These are phyloP conservation scores for Populus hybrid DNA, from an alignment of 441 rosid species.

Conservation along the genomic window DNA sequence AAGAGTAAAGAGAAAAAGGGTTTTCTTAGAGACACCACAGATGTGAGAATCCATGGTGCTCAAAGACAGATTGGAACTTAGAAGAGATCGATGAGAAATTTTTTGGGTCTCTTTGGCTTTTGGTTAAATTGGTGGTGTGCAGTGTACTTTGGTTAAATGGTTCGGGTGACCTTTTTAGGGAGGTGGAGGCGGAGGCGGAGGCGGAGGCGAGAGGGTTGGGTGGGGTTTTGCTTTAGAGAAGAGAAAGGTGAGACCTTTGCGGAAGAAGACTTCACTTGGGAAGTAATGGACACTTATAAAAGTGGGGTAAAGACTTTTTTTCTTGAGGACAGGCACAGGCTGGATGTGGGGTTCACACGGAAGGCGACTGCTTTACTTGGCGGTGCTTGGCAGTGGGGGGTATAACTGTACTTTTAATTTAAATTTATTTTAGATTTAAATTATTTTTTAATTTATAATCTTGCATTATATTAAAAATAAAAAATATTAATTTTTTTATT, in stretches of 20 bases:
- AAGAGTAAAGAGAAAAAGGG: conserved; percentile 10
- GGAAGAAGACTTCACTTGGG: neutral
- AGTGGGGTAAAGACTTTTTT: neutral
- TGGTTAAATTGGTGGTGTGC: neutral
- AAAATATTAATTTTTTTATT: no score
- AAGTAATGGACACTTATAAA: conserved; percentile 4
- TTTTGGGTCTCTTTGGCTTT: neutral
- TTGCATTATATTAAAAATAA: no score
- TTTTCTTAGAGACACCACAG: conserved; percentile 40
- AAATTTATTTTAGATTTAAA: no score
- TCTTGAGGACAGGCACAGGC: conserved; percentile 52
- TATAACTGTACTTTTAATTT: no score
- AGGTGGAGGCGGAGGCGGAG: no score
- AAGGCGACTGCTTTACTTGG: neutral
- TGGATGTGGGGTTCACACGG: conserved; percentile 53
- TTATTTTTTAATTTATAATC: no score
- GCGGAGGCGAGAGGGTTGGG: neutral
- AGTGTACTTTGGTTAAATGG: neutral
- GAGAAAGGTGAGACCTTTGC: conserved; percentile 8
- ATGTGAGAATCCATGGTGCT: conserved; percentile 55
- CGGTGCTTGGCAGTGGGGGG: no score
- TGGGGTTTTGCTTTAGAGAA: conserved; percentile 16
- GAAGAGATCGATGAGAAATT: neutral
- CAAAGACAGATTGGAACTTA: conserved; percentile 6
- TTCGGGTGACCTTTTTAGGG: neutral